Evolutionary conservation across 2,329 filamentous ascomycete species (phyloP), one percentile per base, ranked within the genome.

Genomic region (Didymella sp.): DNA sequence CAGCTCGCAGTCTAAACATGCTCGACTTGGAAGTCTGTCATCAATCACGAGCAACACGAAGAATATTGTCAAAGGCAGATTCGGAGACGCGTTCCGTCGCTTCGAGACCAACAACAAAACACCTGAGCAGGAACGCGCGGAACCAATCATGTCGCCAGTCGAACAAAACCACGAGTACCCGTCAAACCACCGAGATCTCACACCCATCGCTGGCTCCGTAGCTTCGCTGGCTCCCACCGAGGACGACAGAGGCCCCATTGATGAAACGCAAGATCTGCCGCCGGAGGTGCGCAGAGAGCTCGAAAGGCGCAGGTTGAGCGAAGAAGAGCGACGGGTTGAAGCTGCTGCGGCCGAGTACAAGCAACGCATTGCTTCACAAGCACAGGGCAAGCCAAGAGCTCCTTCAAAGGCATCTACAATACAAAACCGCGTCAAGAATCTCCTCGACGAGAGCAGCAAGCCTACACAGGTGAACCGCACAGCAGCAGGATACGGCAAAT

Each of bases 251-350:
- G 81, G 84, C 42, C 82, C 84, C 1, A 79, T 86, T 13, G 85
- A 88, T 24, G 87, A 91, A 47, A 83, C 83, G 1, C 88, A 92
- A 58, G 86, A 91, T 49, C 77, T 96, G 70, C 87, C 91, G 0
- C 91, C 94, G 0, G 94, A 98, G 75, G 90, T 95, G 81, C 88
- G 91, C 46, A 89, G 95, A 28, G 95, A 99, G 73, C 82, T 96
- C 15, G 95, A 99, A 76, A 88, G 93, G 19, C 82, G 88, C 51
- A 86, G 88, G 52, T 82, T 97, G 2, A 89, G 88, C 17, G 88
- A 95, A 71, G 95, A 99, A 78, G 95, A 99, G 76, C 89, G 87
- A 68, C 86, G 95, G 3, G 95, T 99, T 2, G 92, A 91, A 43
- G 89, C 89, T 19, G 95, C 93, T 0, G 92, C 92, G 17, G 92